These are phyloP conservation scores for Steccherinum ochraceum DNA, from an alignment of 768 basidiomycete species.

Conservation along the genomic window DNA sequence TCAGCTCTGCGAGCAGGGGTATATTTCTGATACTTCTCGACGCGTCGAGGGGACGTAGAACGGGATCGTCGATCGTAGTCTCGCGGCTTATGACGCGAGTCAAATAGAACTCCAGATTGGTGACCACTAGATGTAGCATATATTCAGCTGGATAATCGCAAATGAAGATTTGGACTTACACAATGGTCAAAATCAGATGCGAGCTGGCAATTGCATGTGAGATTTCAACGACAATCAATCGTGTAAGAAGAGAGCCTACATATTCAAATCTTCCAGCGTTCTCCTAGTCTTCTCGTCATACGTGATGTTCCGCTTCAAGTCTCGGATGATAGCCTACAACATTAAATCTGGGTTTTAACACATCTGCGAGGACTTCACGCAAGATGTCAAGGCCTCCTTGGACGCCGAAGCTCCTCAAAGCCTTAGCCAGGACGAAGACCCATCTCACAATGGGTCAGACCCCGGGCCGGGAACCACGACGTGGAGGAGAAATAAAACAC, in stretches of 20 bases:
- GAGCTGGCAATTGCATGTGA: background rate
- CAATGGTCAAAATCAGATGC: background rate
- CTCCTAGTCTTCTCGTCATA: background rate
- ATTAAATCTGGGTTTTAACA: background rate
- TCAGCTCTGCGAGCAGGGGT: too few relatives aligned
- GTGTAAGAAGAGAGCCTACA: background rate
- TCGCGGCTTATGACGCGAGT: background rate
- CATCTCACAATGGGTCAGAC: too few relatives aligned
- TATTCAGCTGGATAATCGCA: too few relatives aligned
- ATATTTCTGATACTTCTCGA: too few relatives aligned
- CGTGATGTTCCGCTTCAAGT: background rate
- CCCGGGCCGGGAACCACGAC: too few relatives aligned
- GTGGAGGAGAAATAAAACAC: too few relatives aligned
- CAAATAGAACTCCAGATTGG: too few relatives aligned
- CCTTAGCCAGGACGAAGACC: too few relatives aligned
- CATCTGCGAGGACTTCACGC: background rate
- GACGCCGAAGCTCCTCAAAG: too few relatives aligned
- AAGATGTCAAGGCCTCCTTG: background rate
- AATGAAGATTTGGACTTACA: background rate
- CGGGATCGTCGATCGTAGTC: background rate
- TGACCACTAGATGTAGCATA: too few relatives aligned
- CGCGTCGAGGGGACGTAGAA: too few relatives aligned
- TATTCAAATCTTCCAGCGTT: background rate
- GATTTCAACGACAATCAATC: background rate
- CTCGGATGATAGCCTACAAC: background rate